A percentile compares a stretch with the other conserved stretches of the same genome.
phyloP scores from a whole-genome alignment of 306 rosid species.

The Lotus japonicus region DNA sequence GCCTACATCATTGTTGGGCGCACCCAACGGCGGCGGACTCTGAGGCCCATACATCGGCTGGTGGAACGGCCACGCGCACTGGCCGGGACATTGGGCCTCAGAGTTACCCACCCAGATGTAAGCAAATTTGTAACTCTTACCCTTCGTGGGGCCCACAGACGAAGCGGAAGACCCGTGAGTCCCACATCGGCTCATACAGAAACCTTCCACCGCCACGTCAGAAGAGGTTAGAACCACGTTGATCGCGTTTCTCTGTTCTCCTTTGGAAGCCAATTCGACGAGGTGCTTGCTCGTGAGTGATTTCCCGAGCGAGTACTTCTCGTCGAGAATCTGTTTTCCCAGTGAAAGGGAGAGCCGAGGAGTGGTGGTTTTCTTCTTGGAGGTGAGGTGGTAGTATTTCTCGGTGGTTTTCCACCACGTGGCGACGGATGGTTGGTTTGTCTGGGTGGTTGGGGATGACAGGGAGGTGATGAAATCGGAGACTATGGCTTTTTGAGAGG shows the following conservation, averaged over 20 bases:
- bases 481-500: constrained; percentile 64
- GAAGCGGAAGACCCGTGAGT: constrained; percentile 58
- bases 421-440: constrained; percentile 53
- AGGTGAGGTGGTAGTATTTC: constrained; percentile 52
- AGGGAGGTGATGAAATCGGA: constrained; percentile 65
- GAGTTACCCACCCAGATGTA: constrained; percentile 81
- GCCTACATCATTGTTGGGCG: constrained; percentile 69
- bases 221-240: constrained; percentile 69
- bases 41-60: constrained; percentile 61
- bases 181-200: constrained; percentile 69
- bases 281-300: constrained; percentile 50
- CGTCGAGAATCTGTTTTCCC: constrained; percentile 49
- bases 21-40: constrained; percentile 32
- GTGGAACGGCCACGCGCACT: constrained; percentile 77
- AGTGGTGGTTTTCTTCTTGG: constrained; percentile 7
- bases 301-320: constrained; percentile 54
- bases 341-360: constrained; percentile 33
- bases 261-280: constrained; percentile 48
- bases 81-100: constrained; percentile 52
- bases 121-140: constrained; percentile 36
- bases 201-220: constrained; percentile 63
- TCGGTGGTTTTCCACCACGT: constrained; percentile 84
- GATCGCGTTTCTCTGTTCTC: constrained; percentile 48
- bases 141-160: not conserved
- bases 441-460: constrained; percentile 11